Percentiles rank a stretch among this genome's conserved stretches.
Conservation (phyloP, 345 rosid genomes). For the Cochlearia excelsa region DNA sequence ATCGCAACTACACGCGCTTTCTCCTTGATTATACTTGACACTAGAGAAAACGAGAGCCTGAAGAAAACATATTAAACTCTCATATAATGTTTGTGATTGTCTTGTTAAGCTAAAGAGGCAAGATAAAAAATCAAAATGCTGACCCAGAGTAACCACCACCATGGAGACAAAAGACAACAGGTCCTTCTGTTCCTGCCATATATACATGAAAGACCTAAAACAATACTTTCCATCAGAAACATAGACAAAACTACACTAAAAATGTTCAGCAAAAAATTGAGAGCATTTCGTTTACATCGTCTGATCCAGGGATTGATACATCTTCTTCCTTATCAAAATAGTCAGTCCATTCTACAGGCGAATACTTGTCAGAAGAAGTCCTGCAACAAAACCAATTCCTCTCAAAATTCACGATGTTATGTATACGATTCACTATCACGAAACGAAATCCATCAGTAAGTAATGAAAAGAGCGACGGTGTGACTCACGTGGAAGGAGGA, state of each 20-base stretch:
- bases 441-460: background rate
- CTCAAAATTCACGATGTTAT: background rate
- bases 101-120: slow-evolving; percentile 1
- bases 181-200: slow-evolving; percentile 84
- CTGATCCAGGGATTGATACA: slow-evolving; percentile 55
- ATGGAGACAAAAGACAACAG: slow-evolving; percentile 85
- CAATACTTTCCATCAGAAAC: slow-evolving; percentile 28
- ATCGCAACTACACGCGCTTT: slow-evolving; percentile 78
- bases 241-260: slow-evolving; percentile 1
- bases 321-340: slow-evolving; percentile 82
- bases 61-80: slow-evolving; percentile 16
- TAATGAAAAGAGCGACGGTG: background rate
- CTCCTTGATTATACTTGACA: slow-evolving; percentile 82
- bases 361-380: slow-evolving; percentile 49
- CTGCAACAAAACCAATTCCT: slow-evolving; percentile 33
- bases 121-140: slow-evolving; percentile 6
- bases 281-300: slow-evolving; percentile 47
- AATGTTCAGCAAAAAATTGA: background rate
- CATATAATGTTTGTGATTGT: background rate
- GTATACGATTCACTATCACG: background rate
- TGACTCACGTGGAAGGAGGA: slow-evolving; percentile 58
- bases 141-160: slow-evolving; percentile 98
- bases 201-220: slow-evolving; percentile 90
- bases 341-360: slow-evolving; percentile 65
- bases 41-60: slow-evolving; percentile 84